Percentiles rank a stretch among this genome's conserved stretches.
phyloP scores from a whole-genome alignment of 179 eudicot species.

The Amaranthus tricolor region DNA sequence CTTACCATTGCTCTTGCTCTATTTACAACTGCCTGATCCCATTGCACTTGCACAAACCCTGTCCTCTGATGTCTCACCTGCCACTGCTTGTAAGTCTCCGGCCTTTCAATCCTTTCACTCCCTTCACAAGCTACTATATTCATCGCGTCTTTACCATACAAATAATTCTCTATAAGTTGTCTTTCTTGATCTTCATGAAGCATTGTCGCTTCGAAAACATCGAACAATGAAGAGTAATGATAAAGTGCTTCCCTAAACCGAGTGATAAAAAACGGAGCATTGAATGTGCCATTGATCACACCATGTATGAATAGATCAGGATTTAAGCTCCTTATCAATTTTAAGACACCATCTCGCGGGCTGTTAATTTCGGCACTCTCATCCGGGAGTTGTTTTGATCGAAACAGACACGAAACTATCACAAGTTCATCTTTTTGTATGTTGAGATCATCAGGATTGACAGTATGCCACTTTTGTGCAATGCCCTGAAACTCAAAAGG shows the following conservation, averaged over 20 bases:
- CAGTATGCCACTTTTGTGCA: constrained; percentile 41
- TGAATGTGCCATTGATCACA: constrained; percentile 43
- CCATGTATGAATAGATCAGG: constrained; percentile 50
- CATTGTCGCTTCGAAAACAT: constrained; percentile 40
- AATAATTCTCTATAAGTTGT: constrained; percentile 34
- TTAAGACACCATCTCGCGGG: constrained; percentile 45
- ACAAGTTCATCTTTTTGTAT: constrained; percentile 34
- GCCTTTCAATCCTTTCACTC: constrained; percentile 49
- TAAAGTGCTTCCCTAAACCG: constrained; percentile 51
- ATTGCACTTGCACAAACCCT: constrained; percentile 36
- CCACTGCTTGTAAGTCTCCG: constrained; percentile 63
- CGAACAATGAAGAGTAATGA: constrained; percentile 46
- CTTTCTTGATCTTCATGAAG: constrained; percentile 38
- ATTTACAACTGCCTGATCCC: constrained; percentile 30
- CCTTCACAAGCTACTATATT: constrained; percentile 61
- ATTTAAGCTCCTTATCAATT: constrained; percentile 35
- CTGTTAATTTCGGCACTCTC: constrained; percentile 38
- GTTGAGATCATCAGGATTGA: constrained; percentile 38
- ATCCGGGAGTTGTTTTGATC: constrained; percentile 37
- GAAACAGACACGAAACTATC: constrained; percentile 35
- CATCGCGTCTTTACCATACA: constrained; percentile 45
- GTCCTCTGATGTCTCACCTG: constrained; percentile 38
- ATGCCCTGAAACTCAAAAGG: constrained; percentile 49
- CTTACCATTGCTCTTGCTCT: constrained; percentile 34
- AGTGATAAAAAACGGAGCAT: constrained; percentile 52